Evolutionary conservation across 768 basidiomycete genomes (phyloP), one percentile per base, ranked within the genome.

Genomic region (Rhizopogon vinicolor): DNA sequence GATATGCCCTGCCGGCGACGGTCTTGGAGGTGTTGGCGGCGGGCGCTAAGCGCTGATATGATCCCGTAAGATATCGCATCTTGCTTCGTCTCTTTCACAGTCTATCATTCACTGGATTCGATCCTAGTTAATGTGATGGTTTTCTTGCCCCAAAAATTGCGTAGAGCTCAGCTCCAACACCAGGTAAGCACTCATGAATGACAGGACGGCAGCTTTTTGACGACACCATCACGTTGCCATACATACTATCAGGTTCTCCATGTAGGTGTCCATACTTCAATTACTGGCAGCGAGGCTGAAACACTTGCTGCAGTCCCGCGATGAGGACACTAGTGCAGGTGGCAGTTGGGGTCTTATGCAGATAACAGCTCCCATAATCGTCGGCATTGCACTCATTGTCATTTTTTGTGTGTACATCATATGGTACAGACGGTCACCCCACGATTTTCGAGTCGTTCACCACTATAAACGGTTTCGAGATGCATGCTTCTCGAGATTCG

Each of bases 291-390:
- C 37, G 13, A 54, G 6, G 43, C 44, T 48, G 28, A 31, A 16
- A 51, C 13, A 28, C 8, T 1, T 41, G 35, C 25, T 46, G 25
- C 46, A 71, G 68, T 53, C 57, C 50, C 63, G 65, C 28, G 49
- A 56, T 19, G 19, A 22, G 12, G 46, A 10, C 35, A 9, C n/a
- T n/a, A n/a, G n/a, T n/a, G n/a, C n/a, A n/a, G n/a, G 29, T 14
- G 18, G 14, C 2, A 1, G 1, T 16, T 73, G 71, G 71, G 49
- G 49, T 13, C 6, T 69, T 13, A 37, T 68, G 7, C 74, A 76
- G 49, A 72, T 75, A 45, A 67, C 64, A 9, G 42, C 64, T 0
- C 74, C 75, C 7, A 62, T 65, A 52, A 64, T 74, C 41, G 68
- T 73, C 9, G 75, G 70, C 29, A 61, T 64, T 5, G 62, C 33